Evolutionary conservation across 768 basidiomycete genomes (phyloP).

Genomic region (Lactarius indigo): DNA sequence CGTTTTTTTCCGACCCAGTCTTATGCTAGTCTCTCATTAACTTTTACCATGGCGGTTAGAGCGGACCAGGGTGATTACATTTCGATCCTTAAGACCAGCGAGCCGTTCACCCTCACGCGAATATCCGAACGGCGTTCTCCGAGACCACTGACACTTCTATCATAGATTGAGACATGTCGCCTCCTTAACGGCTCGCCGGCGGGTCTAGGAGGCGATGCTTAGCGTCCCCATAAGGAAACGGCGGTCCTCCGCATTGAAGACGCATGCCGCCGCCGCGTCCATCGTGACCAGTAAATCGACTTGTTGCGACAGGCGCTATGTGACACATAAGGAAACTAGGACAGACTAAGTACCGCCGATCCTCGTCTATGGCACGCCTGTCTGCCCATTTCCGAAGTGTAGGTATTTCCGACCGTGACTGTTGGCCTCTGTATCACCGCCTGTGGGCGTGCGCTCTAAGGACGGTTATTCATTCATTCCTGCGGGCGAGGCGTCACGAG

Average conservation of each 20-base stretch:
- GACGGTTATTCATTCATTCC: neutral
- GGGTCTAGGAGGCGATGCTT: neutral
- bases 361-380: neutral
- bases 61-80: neutral
- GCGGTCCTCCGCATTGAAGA: neutral
- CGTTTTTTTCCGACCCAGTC: neutral
- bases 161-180: neutral
- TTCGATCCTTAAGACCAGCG: neutral
- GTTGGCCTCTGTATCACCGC: neutral
- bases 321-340: neutral
- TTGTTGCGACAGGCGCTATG: neutral
- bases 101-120: neutral
- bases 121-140: neutral
- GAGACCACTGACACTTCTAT: neutral
- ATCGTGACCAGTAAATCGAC: neutral
- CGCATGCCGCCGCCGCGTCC: neutral
- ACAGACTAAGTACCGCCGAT: neutral
- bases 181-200: neutral
- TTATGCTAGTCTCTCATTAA: neutral
- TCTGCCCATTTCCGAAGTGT: neutral
- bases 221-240: neutral
- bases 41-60: neutral
- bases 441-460: neutral
- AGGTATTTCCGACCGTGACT: neutral
- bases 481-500: neutral